Base-by-base conservation (phyloP, 2,329 filamentous ascomycete species). In the Bipolaris victoriae region DNA sequence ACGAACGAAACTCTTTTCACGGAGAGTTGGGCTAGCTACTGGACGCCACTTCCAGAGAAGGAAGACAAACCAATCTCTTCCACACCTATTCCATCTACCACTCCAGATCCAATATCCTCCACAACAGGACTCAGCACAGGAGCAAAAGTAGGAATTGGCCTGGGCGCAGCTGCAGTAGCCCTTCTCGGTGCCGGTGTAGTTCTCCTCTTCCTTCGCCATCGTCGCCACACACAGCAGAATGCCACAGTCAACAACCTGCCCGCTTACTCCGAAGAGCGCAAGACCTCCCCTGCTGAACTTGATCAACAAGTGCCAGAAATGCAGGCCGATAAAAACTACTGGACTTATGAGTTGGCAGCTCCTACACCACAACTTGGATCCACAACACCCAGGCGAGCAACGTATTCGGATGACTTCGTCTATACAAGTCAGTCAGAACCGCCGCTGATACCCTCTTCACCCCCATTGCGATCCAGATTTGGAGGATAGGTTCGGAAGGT, bases 21-120 rank as follows among this genome's bases (percentile, higher is more conserved):
- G 4, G 22, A 46, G 35, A 52, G 50, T 41, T 52, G 50, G 41
- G 22, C 50, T 7, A 20, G 41, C n/a, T 44, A 52, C n/a, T 52
- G 49, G 41, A 52, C 31, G 9, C 29, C 31, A 9, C 45, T 48
- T 0, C 45, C 45, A 13, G 45, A 36, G 7, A 15, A 9, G 5
- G 33, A 35, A 22, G 16, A 22, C n/a, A n/a, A 13, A 1, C 4
- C n/a, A 16, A 33, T 7, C 6, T 46, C 40, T 29, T 43, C 29
- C 13, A 44, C 16, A 16, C 40, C 40, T 26, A 15, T 7, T 5
- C 13, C 40, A 24, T 26, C 40, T 7, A n/a, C 13, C 13, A 43
- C 5, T 16, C 22, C 40, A 5, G 10, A 10, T 26, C 11, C 40
- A 36, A 18, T n/a, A 6, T 7, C 10, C 13, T 18, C 39, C n/a